Conservation (phyloP, 495 filamentous ascomycete species). For the Penicillium soppii region DNA sequence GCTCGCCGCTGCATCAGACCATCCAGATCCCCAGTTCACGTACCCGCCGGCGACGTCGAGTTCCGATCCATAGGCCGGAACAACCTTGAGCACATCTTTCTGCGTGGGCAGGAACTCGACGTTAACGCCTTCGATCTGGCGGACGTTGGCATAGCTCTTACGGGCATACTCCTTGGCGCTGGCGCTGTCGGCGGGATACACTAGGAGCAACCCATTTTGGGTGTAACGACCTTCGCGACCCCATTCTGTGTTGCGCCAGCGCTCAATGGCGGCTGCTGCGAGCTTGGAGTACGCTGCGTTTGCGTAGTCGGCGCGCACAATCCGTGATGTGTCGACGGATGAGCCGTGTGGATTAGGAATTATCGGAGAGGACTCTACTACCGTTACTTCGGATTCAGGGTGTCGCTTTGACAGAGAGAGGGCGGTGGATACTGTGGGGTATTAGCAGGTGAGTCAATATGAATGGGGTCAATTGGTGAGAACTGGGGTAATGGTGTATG, state of each 20-base stretch:
- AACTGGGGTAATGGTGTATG: not conserved
- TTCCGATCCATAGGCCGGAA: constrained; percentile 48
- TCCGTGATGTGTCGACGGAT: constrained; percentile 73
- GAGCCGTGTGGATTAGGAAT: constrained; percentile 71
- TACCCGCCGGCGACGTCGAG: constrained; percentile 66
- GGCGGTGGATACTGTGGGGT: constrained; percentile 57
- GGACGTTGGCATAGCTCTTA: constrained; percentile 65
- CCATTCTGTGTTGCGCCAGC: constrained; percentile 67
- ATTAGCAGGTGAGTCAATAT: constrained; percentile 10
- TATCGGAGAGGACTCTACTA: constrained; percentile 65
- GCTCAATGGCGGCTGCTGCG: constrained; percentile 60
- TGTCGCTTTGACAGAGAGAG: constrained; percentile 61
- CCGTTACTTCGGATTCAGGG: constrained; percentile 55
- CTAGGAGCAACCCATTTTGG: constrained; percentile 72
- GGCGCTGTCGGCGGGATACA: constrained; percentile 50
- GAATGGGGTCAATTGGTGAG: not conserved
- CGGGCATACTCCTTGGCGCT: constrained; percentile 63
- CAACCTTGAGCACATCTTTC: constrained; percentile 38
- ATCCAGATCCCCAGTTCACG: constrained; percentile 75
- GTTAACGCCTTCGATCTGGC: constrained; percentile 38
- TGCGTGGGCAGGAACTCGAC: constrained; percentile 50
- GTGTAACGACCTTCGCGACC: constrained; percentile 69
- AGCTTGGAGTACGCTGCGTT: constrained; percentile 70
- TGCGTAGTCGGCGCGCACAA: constrained; percentile 81
- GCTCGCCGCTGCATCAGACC: constrained; percentile 76